Evolutionary conservation across 257 asterid genomes (phyloP), one percentile per base, ranked within the genome.

Genomic region (Petunia axillaris): DNA sequence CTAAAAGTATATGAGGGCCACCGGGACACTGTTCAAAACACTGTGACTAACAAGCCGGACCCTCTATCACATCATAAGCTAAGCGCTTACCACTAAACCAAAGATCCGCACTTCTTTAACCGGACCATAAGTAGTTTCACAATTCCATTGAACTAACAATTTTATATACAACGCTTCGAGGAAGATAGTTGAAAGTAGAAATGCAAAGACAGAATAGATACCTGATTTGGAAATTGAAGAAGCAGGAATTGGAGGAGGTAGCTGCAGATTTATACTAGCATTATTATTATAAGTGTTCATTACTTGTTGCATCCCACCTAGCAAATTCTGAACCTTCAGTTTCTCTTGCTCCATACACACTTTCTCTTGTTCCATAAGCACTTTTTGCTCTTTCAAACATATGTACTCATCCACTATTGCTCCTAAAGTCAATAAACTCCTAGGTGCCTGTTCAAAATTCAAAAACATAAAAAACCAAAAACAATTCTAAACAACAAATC

Each of bases 401-500:
- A 93, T 89, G 85, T 95, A 95, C 85, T 95, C 99, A 37, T 95
- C 97, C 87, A 95, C 77, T 76, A 95, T 91, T 43, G 87, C 94
- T 14, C 90, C 93, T 89, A 95, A 87, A 83, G 93, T 89, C 96
- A 95, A 73, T 88, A 95, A 73, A 73, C 78, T 89, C 88, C 91
- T 92, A 4, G 99, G 98, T 53, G 93, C 95, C 99, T 95, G 35
- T 64, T 52, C 53, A 37, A 64, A 48, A 1, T 38, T 36, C 36
- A 79, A 64, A 64, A 15, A 48, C 60, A 65, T 2, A 65, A 37
- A 41, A 25, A 15, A 13, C 1, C 6, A 3, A 1, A 65, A 78
- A n/a, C 0, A 8, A 55, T 55, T 55, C 4, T 2, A 63, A 75
- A 14, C 10, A 13, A n/a, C 2, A 63, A 40, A 37, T 48, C 78